Evolutionary conservation across 1,284 basidiomycete genomes (phyloP).

Genomic region (Porodaedalea pini): DNA sequence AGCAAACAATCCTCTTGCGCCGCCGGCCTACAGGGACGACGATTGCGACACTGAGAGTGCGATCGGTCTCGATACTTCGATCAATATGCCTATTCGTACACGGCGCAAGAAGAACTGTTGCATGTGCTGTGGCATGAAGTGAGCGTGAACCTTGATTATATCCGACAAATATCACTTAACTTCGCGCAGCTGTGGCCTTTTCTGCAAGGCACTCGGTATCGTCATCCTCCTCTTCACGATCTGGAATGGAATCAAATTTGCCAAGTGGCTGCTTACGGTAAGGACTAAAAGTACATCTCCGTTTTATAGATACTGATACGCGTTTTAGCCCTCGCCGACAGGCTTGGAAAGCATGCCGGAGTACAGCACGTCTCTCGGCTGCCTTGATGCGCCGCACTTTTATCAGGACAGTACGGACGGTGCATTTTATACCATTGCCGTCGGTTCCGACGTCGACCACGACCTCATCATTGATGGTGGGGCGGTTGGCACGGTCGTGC

Average conservation of each 20-base stretch:
- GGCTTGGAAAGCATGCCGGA: conserved; percentile 52
- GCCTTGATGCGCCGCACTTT: conserved; percentile 37
- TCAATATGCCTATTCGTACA: conserved; percentile 30
- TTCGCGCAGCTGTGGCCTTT: conserved; percentile 41
- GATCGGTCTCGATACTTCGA: conserved; percentile 29
- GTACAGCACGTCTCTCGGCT: conserved; percentile 52
- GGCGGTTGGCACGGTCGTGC: conserved; percentile 48
- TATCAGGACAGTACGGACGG: conserved; percentile 38
- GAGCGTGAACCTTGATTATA: conserved; percentile 19
- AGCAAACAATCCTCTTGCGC: conserved; percentile 10
- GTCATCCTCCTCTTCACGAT: conserved; percentile 39
- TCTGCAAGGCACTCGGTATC: conserved; percentile 55
- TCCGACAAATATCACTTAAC: not conserved
- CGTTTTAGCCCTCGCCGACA: conserved; percentile 42
- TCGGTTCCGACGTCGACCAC: conserved; percentile 39
- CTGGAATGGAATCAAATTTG: conserved; percentile 43
- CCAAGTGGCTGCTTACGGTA: conserved; percentile 47
- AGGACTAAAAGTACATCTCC: too few species aligned
- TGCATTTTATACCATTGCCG: conserved; percentile 36
- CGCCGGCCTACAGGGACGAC: conserved; percentile 19
- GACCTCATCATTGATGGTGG: conserved; percentile 44
- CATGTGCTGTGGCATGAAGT: conserved; percentile 54
- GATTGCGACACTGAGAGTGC: conserved; percentile 17
- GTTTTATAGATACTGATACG: not conserved
- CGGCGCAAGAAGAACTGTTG: conserved; percentile 41